These are phyloP conservation scores for Clathrus columnatus DNA, from an alignment of 768 basidiomycete genomes.

Conservation along the genomic window DNA sequence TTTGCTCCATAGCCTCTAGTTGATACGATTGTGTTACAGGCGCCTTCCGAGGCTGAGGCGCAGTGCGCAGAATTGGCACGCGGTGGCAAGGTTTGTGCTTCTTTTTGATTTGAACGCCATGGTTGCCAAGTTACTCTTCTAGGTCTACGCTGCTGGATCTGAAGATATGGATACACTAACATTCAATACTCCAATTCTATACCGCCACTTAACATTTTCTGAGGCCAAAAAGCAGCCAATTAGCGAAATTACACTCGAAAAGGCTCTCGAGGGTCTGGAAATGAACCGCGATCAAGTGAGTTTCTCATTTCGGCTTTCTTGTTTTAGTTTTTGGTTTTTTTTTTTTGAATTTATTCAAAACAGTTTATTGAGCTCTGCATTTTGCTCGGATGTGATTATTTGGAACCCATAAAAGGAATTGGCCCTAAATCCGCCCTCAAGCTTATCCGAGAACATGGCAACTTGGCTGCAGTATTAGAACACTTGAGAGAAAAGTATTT, in stretches of 20 bases:
- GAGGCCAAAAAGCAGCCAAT: constrained; percentile 98
- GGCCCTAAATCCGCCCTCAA: constrained; percentile 95
- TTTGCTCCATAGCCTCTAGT: constrained; percentile 2
- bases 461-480: constrained; percentile 62
- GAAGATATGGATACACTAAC: constrained; percentile 99
- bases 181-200: constrained; percentile 83
- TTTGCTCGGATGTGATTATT: constrained; percentile 94
- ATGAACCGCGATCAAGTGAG: constrained; percentile 87
- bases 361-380: constrained; percentile 97
- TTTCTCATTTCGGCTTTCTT: background rate
- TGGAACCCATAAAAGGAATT: constrained; percentile 96
- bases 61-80: constrained; percentile 98
- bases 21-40: constrained; percentile 37
- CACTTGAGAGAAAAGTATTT: constrained; percentile 70
- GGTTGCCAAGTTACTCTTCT: background rate
- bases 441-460: constrained; percentile 74
- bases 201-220: constrained; percentile 94
- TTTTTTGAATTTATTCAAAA: background rate
- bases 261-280: constrained; percentile 77
- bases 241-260: constrained; percentile 77
- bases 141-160: constrained; percentile 96
- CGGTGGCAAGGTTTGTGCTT: constrained; percentile 65
- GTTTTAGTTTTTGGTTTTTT: background rate
- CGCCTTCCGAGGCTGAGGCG: constrained; percentile 97
- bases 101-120: background rate